Evolutionary conservation across 768 basidiomycete genomes (phyloP).

Genomic region (Russula dissimulans): DNA sequence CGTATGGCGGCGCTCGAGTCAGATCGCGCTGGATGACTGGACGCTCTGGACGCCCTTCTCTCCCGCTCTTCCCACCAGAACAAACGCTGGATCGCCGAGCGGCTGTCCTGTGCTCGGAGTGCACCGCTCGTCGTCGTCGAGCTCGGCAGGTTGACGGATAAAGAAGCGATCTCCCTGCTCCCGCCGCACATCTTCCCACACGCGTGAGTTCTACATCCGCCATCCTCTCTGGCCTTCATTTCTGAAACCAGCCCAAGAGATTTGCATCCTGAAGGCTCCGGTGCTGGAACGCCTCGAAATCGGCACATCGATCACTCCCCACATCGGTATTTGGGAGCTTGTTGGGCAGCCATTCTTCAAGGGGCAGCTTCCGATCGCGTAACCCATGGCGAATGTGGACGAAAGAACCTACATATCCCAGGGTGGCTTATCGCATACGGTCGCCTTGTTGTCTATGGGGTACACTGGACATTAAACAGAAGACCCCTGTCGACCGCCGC

Average conservation of each 20-base stretch:
- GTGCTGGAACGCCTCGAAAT: constrained; percentile 8
- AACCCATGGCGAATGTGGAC: no score
- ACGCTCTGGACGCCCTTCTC: no score
- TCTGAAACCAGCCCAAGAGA: not conserved
- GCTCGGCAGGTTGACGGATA: not conserved
- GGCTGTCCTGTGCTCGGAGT: not conserved
- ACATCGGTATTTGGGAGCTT: not conserved
- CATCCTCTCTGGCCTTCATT: not conserved
- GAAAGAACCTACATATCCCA: no score
- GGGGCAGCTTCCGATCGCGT: not conserved
- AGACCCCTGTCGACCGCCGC: no score
- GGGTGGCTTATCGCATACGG: no score
- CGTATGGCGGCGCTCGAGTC: constrained; percentile 14
- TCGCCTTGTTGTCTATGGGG: no score
- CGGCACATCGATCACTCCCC: not conserved
- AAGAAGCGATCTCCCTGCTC: not conserved
- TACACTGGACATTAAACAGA: no score
- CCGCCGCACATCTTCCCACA: not conserved
- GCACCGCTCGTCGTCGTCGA: not conserved
- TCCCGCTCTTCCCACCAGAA: not conserved
- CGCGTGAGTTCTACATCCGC: not conserved
- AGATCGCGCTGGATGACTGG: constrained; percentile 4
- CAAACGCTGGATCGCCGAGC: not conserved
- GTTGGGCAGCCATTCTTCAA: not conserved
- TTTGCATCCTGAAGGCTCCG: not conserved